Evolutionary conservation across 495 filamentous ascomycete species (phyloP).

Genomic region (Aspergillus ellipticus): DNA sequence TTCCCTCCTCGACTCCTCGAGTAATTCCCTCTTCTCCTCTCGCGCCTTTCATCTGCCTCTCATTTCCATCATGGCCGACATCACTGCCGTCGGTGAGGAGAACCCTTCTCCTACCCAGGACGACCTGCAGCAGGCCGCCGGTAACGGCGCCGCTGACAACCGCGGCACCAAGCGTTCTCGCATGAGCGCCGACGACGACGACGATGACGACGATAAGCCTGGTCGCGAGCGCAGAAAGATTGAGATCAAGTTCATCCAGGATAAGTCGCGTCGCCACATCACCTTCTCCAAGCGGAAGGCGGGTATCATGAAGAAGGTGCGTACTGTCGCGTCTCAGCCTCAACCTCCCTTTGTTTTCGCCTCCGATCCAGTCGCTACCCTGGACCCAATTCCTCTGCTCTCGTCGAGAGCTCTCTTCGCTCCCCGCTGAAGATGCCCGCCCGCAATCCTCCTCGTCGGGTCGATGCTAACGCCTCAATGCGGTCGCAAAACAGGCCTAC

Average conservation of each 20-base stretch:
- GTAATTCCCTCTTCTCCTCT: slow-evolving; percentile 11
- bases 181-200: slow-evolving; percentile 86
- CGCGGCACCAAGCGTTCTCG: slow-evolving; percentile 89
- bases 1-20: slow-evolving; percentile 16
- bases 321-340: slow-evolving; percentile 33
- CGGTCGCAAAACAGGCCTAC: slow-evolving; percentile 67
- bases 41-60: slow-evolving; percentile 6
- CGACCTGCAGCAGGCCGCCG: slow-evolving; percentile 49
- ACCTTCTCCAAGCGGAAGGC: slow-evolving; percentile 99
- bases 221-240: slow-evolving; percentile 99
- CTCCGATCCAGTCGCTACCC: background rate
- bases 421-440: slow-evolving; percentile 1
- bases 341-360: slow-evolving; percentile 11
- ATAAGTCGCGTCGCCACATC: slow-evolving; percentile 99
- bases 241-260: slow-evolving; percentile 99
- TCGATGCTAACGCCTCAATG: slow-evolving; percentile 15
- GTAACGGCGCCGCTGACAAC: slow-evolving; percentile 57
- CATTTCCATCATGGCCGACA: slow-evolving; percentile 37
- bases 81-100: slow-evolving; percentile 45
- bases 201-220: slow-evolving; percentile 97
- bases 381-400: slow-evolving; percentile 4
- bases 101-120: slow-evolving; percentile 49
- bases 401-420: background rate
- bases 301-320: slow-evolving; percentile 99
- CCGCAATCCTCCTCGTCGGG: background rate